Evolutionary conservation across 2,329 filamentous ascomycete species (phyloP).

Genomic region (Fusarium sp.): DNA sequence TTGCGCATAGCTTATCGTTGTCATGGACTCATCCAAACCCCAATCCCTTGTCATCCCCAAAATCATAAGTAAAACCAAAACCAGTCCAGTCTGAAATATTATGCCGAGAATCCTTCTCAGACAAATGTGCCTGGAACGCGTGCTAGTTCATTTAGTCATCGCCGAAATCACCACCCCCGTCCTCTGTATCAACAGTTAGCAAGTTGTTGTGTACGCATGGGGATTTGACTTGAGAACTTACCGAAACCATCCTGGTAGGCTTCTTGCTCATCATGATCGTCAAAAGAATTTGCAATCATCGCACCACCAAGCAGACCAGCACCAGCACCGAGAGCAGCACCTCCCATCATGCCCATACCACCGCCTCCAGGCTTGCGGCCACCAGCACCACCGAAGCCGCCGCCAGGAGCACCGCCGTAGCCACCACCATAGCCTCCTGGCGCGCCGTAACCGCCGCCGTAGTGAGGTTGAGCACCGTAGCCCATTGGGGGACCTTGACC

Average conservation of each 20-base stretch:
- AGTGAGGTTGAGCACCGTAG: constrained; percentile 43
- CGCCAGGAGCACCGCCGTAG: constrained; percentile 49
- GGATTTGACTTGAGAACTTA: constrained; percentile 41
- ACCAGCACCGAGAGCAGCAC: constrained; percentile 80
- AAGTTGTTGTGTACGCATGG: neutral
- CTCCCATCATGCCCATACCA: constrained; percentile 75
- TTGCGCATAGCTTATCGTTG: neutral
- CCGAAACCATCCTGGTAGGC: constrained; percentile 62
- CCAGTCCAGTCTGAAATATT: neutral
- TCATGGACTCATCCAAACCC: constrained; percentile 3
- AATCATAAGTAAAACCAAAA: constrained; percentile 15
- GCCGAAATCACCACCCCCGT: constrained; percentile 46
- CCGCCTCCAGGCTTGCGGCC: constrained; percentile 56
- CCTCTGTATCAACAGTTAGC: constrained; percentile 46
- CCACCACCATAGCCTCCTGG: constrained; percentile 40
- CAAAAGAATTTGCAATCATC: constrained; percentile 74
- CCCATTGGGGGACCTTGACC: constrained; percentile 44
- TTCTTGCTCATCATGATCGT: constrained; percentile 70
- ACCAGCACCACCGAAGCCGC: constrained; percentile 38
- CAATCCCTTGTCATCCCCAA: constrained; percentile 1
- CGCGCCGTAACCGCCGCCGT: constrained; percentile 36
- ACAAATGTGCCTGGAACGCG: neutral
- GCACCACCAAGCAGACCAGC: constrained; percentile 84
- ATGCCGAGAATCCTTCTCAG: neutral
- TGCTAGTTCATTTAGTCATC: constrained; percentile 24